phyloP scores from a whole-genome alignment of 306 rosid species.

The Albizia julibrissin region DNA sequence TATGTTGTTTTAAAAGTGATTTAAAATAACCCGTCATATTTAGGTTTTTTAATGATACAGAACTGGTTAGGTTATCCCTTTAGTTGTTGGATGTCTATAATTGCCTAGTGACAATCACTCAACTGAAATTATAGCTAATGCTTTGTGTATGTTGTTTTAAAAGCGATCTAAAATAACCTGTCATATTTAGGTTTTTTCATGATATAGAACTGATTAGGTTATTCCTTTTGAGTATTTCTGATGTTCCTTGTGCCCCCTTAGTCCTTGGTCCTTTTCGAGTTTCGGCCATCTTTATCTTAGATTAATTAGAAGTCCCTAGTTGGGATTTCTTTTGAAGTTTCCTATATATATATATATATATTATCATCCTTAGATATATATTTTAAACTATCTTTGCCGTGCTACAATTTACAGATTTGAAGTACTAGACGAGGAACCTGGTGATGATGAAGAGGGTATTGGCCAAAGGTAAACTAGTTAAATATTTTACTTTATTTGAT shows the following conservation, averaged over 20 bases:
- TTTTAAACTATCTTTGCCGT: not conserved
- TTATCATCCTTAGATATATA: not conserved
- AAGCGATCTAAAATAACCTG: not conserved
- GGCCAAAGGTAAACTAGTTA: constrained; percentile 65
- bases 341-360: too few relatives aligned
- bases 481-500: constrained; percentile 4
- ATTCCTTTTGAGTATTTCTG: not conserved
- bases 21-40: not conserved
- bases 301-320: not conserved
- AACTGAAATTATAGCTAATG: not conserved
- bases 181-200: not conserved
- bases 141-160: not conserved
- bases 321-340: not conserved
- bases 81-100: not conserved
- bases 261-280: not conserved
- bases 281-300: not conserved
- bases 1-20: not conserved
- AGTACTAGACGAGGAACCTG: constrained; percentile 96
- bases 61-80: not conserved
- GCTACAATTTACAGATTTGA: constrained; percentile 64
- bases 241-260: not conserved
- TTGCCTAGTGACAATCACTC: not conserved
- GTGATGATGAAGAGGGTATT: constrained; percentile 86
- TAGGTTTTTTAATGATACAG: not conserved
- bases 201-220: not conserved